Evolutionary conservation across 2,329 filamentous ascomycete species (phyloP).

Genomic region (Fusarium sp.): DNA sequence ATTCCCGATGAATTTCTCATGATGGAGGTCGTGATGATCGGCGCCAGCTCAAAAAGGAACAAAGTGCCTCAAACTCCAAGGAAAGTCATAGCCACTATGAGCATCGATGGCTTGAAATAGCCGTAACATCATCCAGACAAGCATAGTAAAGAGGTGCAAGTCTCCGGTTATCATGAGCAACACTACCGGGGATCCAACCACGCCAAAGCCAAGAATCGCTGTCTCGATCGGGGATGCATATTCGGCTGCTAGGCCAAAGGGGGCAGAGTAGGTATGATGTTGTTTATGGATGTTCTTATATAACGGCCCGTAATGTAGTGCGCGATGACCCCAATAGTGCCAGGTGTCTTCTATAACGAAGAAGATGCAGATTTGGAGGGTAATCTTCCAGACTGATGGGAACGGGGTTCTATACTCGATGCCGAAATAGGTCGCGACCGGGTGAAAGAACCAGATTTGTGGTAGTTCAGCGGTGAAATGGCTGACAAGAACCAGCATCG

Average conservation of each 20-base stretch:
- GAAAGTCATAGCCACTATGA: conserved; percentile 98
- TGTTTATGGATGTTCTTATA: conserved; percentile 99
- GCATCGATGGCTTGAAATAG: conserved; percentile 98
- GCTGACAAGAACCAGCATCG: conserved; percentile 89
- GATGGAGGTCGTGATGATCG: conserved; percentile 95
- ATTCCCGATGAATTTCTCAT: conserved; percentile 99
- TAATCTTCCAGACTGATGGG: conserved; percentile 86
- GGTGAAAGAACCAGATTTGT: conserved; percentile 99
- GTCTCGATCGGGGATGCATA: conserved; percentile 98
- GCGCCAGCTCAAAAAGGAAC: conserved; percentile 98
- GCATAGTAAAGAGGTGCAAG: conserved; percentile 97
- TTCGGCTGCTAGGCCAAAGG: conserved; percentile 97
- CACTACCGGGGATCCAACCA: conserved; percentile 83
- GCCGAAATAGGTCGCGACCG: conserved; percentile 91
- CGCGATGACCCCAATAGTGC: conserved; percentile 98
- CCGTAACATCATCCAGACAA: conserved; percentile 91
- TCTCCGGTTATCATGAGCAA: conserved; percentile 87
- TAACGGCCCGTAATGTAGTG: conserved; percentile 91
- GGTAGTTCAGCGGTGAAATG: conserved; percentile 99
- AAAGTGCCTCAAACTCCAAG: conserved; percentile 95
- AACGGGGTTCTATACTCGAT: conserved; percentile 91
- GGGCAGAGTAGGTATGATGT: conserved; percentile 98
- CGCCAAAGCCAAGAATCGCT: conserved; percentile 91
- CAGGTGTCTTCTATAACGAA: conserved; percentile 96
- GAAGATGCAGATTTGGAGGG: conserved; percentile 90